Evolutionary conservation across 2,329 filamentous ascomycete species (phyloP), one percentile per base, ranked within the genome.

Genomic region (Aspergillus quadricinctus): DNA sequence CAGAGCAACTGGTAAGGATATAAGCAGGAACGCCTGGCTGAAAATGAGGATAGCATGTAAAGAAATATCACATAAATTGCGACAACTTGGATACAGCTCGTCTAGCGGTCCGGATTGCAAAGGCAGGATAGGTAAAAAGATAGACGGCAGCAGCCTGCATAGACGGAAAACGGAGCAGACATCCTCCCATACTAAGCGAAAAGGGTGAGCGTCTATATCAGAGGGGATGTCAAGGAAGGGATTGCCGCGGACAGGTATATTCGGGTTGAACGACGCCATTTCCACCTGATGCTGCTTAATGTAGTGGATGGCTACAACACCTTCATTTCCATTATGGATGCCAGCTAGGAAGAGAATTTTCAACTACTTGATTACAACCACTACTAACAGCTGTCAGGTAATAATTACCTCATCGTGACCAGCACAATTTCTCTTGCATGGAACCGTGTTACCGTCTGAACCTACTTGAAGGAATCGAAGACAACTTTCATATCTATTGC

Each of bases 401-500:
- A 17, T 37, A 37, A 7, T 37, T 37, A 37, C 31, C 7, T 17
- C 14, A 37, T 37, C 3, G 31, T 37, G 31, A 37, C 31, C 4
- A 37, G 14, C 14, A 17, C 14, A 17, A 37, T 37, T 37, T 14
- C 14, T 7, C 14, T 0, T 17, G 25, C 25, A 4, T 27, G 25
- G 3, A 27, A 27, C 25, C 25, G 5, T 27, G 25, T 27, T 3
- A 27, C 31, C 31, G 4, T 14, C 11, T 35, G 14, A 45, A 11
- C 41, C 41, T 45, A 45, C 4, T 14, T 10, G 10, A 43, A 43
- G 4, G 40, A 43, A 40, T 57, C 48, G 28, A 58, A 58, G 1
- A 56, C 9, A 0, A 56, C 54, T 23, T 59, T 59, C 46, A 54
- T 59, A 46, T 54, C 54, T 57, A 37, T 11, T 4, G 19, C 9